Base-by-base conservation (phyloP, 345 rosid genomes). In the Euphorbia tirucalli region DNA sequence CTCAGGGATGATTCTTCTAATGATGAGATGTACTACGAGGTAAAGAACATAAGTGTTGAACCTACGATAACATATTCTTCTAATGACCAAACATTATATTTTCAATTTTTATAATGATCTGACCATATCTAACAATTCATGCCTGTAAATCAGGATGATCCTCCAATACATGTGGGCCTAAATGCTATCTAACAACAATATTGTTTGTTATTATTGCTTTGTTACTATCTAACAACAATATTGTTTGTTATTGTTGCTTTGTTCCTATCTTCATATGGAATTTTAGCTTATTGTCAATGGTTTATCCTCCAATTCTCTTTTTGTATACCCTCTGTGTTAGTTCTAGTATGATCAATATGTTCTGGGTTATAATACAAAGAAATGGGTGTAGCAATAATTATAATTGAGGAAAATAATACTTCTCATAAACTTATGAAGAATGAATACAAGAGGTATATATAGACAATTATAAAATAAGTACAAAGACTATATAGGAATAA, bases 201-300 rank as follows among this genome's bases (percentile, higher is more conserved):
- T 81, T 41, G 84, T 83, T 32, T 83, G 87, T 43, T 83, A 83
- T 69, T 80, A 79, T 46, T 83, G 81, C 79, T 83, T 83, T n/a
- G n/a, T n/a, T n/a, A n/a, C 74, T 77, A 56, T 78, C 81, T 39
- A 83, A 83, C 71, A 78, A 80, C 41, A 83, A 83, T 28, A 58
- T 81, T 41, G 84, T 83, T 32, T 83, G 87, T 43, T 83, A 83
- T 69, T 80, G 80, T 46, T 83, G 81, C 79, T 83, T 83, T 37
- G 72, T 83, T 73, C 68, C 81, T 39, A 71, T 78, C 7, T 83
- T 80, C 67, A 59, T 83, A 11, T 83, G 87, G 87, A 83, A 76
- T 64, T 83, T 83, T 58, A 83, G 87, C 46, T 37, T 83, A 72
- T 67, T 80, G 4, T 83, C 87, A 1, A 83, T 81, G 81, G 84